A percentile compares a stretch with the other conserved stretches of the same genome.
Conservation (phyloP, 176 grass and related monocot species). For the Miscanthus lutarioriparius region DNA sequence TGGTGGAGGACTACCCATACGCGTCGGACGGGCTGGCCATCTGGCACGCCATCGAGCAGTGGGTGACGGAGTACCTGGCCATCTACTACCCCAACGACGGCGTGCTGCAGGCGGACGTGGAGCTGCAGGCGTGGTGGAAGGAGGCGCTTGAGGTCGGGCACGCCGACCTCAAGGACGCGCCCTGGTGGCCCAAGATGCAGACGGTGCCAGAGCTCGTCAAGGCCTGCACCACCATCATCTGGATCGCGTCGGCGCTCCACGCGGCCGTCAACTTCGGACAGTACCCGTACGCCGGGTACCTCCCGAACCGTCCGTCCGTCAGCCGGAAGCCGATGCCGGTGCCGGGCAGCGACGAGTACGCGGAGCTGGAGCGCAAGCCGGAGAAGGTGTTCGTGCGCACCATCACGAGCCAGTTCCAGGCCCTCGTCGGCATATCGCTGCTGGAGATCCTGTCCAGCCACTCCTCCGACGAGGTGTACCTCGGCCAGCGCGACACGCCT, state of each 20-base stretch:
- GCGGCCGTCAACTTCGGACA: conserved; percentile 93
- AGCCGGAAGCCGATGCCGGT: conserved; percentile 51
- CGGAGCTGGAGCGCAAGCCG: conserved; percentile 33
- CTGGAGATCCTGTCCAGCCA: conserved; percentile 67
- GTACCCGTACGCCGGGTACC: conserved; percentile 63
- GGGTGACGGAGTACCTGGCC: too few relatives aligned
- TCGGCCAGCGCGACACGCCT: conserved; percentile 56
- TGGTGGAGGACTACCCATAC: conserved; percentile 38
- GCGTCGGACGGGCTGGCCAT: conserved; percentile 27
- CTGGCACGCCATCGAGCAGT: too few relatives aligned
- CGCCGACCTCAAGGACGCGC: conserved; percentile 59
- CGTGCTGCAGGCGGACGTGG: conserved; percentile 45
- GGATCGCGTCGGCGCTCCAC: conserved; percentile 89
- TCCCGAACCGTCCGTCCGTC: conserved; percentile 47
- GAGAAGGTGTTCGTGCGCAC: conserved; percentile 55
- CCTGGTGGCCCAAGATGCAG: conserved; percentile 68
- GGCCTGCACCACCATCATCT: conserved; percentile 66
- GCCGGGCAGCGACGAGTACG: conserved; percentile 29
- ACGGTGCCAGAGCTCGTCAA: conserved; percentile 54
- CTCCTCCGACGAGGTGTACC: conserved; percentile 62
- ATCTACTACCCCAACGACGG: conserved; percentile 20
- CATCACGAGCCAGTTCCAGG: conserved; percentile 58
- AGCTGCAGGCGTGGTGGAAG: conserved; percentile 80
- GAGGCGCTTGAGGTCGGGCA: conserved; percentile 70
- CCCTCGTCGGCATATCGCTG: conserved; percentile 55